phyloP scores from a whole-genome alignment of 768 basidiomycete genomes.

The Pleurotus djamor region DNA sequence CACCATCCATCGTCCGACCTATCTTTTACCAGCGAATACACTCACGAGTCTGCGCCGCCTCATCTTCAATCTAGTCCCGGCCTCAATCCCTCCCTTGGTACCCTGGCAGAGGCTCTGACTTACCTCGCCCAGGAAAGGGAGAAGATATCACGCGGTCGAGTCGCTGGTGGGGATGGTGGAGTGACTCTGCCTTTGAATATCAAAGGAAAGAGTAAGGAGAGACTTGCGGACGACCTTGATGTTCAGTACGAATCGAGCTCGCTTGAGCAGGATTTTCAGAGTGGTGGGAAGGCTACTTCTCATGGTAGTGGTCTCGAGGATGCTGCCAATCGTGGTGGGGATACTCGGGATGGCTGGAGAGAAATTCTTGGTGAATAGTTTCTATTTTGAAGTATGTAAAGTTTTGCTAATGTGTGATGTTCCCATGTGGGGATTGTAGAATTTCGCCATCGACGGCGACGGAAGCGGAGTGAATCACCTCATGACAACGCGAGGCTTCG shows the following conservation, averaged over 20 bases:
- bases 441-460: constrained; percentile 32
- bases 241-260: neutral
- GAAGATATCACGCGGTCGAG: constrained; percentile 47
- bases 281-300: constrained; percentile 2
- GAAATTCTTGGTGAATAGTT: constrained; percentile 37
- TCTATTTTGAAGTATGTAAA: constrained; percentile 7
- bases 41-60: neutral
- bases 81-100: constrained; percentile 65
- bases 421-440: constrained; percentile 16
- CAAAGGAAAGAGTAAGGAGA: neutral
- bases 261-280: constrained; percentile 4
- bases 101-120: constrained; percentile 70
- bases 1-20: neutral
- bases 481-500: neutral
- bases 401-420: neutral
- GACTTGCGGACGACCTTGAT: neutral
- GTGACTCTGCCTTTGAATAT: constrained; percentile 4
- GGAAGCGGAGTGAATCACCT: constrained; percentile 24
- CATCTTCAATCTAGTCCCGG: constrained; percentile 10
- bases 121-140: constrained; percentile 74
- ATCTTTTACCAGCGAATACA: neutral
- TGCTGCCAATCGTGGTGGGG: neutral
- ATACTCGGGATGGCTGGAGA: constrained; percentile 20
- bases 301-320: neutral
- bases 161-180: constrained; percentile 25